phyloP scores from a whole-genome alignment of 116 monocot genomes.

The Trichopus zeylanicus region DNA sequence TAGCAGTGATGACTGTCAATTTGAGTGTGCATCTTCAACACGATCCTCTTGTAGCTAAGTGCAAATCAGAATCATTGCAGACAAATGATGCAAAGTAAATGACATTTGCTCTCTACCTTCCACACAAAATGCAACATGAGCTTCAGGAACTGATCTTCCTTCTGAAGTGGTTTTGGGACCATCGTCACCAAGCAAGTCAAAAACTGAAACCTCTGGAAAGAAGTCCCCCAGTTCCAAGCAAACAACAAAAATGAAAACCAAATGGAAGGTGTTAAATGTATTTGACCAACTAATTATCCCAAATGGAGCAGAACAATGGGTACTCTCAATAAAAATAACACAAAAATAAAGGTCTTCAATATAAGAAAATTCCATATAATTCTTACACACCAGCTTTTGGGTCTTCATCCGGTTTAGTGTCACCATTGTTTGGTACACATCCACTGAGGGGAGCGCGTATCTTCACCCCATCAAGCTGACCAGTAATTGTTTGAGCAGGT shows the following conservation, averaged over 20 bases:
- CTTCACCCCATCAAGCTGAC: conserved; percentile 16
- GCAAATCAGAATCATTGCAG: neutral
- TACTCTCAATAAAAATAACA: too few species aligned
- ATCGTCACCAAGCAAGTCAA: conserved; percentile 51
- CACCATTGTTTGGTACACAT: conserved; percentile 3
- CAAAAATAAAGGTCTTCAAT: neutral
- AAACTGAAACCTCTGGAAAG: conserved; percentile 39
- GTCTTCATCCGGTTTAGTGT: conserved; percentile 12
- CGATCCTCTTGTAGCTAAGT: neutral
- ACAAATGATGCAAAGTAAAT: neutral
- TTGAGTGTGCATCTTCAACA: neutral
- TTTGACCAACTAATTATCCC: neutral
- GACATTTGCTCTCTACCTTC: conserved; percentile 23
- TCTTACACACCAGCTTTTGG: conserved; percentile 14
- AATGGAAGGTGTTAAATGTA: neutral
- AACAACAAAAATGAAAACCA: neutral
- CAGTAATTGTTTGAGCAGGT: conserved; percentile 8
- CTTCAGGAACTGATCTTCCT: conserved; percentile 33
- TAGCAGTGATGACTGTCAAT: too few species aligned
- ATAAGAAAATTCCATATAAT: too few species aligned
- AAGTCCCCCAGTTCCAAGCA: neutral
- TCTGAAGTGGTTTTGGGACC: conserved; percentile 10
- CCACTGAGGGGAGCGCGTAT: conserved; percentile 1
- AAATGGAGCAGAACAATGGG: too few species aligned
- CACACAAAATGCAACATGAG: conserved; percentile 60